Conservation (phyloP, 2,329 filamentous ascomycete genomes). For the Periconia digitata region DNA sequence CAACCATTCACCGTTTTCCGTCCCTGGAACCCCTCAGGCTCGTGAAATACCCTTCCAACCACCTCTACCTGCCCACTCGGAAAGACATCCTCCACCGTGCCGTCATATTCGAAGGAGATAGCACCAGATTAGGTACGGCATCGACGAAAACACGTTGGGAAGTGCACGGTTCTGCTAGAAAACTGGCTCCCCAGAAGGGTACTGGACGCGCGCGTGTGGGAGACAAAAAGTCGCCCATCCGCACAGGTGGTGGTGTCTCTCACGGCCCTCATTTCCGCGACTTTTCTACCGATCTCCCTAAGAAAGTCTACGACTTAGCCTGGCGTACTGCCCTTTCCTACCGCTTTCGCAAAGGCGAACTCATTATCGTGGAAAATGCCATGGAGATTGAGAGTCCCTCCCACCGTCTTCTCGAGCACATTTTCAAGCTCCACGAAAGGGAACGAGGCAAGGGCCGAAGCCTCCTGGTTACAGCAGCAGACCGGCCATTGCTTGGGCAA, state of each 20-base stretch:
- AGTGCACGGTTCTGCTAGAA: conserved; percentile 79
- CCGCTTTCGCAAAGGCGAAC: conserved; percentile 81
- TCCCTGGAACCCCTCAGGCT: conserved; percentile 80
- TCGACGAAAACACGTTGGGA: conserved; percentile 61
- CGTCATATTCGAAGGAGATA: conserved; percentile 89
- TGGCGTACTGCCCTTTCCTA: conserved; percentile 94
- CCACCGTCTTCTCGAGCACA: conserved; percentile 63
- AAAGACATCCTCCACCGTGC: conserved; percentile 91
- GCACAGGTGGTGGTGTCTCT: conserved; percentile 81
- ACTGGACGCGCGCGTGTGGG: conserved; percentile 78
- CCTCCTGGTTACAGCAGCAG: conserved; percentile 31
- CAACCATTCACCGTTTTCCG: conserved; percentile 90
- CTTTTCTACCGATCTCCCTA: conserved; percentile 79
- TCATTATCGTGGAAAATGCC: conserved; percentile 80
- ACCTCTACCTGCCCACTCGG: conserved; percentile 84
- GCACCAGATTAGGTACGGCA: conserved; percentile 76
- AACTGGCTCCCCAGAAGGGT: conserved; percentile 86
- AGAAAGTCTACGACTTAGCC: conserved; percentile 92
- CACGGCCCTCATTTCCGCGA: conserved; percentile 92
- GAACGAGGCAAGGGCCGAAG: conserved; percentile 29
- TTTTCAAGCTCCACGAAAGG: conserved; percentile 70
- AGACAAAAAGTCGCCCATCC: conserved; percentile 76
- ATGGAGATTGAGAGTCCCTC: conserved; percentile 69
- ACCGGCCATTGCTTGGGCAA: conserved; percentile 59
- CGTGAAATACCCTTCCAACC: conserved; percentile 75